Percentiles rank a stretch among this genome's conserved stretches.
Evolutionary conservation across 2,329 filamentous ascomycete genomes (phyloP).

Genomic region (Stachybotrys echinatus): DNA sequence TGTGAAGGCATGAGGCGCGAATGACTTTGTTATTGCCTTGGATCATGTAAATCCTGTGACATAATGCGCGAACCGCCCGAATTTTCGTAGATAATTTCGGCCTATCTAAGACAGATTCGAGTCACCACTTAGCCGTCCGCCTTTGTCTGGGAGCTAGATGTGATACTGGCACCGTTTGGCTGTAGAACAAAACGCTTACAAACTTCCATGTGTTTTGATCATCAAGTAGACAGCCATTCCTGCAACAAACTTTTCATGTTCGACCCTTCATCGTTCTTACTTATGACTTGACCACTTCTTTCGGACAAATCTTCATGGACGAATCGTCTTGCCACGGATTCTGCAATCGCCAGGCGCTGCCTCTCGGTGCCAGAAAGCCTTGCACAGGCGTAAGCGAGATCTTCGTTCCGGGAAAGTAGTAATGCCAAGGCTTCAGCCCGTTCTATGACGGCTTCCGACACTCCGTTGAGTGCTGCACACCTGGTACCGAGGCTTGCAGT

Average conservation of each 20-base stretch:
- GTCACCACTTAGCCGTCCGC: too few relatives aligned
- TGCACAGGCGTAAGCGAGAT: conserved; percentile 69
- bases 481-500: conserved; percentile 77
- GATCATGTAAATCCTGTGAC: too few relatives aligned
- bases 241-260: not conserved
- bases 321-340: conserved; percentile 54
- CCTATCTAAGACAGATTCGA: too few relatives aligned
- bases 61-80: too few relatives aligned
- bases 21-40: too few relatives aligned
- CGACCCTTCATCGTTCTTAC: not conserved
- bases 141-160: too few relatives aligned
- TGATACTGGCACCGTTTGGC: too few relatives aligned
- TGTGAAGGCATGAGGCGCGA: too few relatives aligned
- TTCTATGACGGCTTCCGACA: conserved; percentile 65
- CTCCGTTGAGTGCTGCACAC: conserved; percentile 83
- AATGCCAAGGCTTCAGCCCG: conserved; percentile 70
- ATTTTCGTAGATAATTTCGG: too few relatives aligned
- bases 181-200: too few relatives aligned
- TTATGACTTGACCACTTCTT: not conserved
- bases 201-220: not conserved
- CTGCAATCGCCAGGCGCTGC: conserved; percentile 62
- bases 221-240: not conserved
- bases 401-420: conserved; percentile 66
- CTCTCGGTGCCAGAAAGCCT: conserved; percentile 59
- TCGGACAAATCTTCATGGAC: conserved; percentile 25